Percentiles rank a stretch among this genome's conserved stretches.
Conservation (phyloP, 352 stramenopile species). For the Pythium volutum region DNA sequence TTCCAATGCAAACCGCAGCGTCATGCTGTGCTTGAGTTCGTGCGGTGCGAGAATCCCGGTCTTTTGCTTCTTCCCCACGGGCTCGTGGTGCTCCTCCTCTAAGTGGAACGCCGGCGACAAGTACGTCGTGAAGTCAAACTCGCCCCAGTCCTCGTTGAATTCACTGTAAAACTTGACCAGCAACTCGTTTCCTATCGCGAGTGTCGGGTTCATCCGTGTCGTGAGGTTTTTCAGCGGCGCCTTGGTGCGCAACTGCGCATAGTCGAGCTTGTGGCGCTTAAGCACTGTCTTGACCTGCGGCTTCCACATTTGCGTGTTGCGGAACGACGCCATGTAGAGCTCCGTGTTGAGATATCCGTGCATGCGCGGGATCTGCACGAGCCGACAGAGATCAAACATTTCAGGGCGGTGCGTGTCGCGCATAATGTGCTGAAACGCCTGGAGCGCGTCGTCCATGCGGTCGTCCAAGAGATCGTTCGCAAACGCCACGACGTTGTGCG, state of each 20-base stretch:
- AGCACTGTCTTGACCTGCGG: constrained; percentile 50
- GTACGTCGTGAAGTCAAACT: constrained; percentile 71
- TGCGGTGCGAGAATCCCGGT: constrained; percentile 37
- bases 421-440: constrained; percentile 51
- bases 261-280: constrained; percentile 40
- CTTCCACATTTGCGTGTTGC: constrained; percentile 58
- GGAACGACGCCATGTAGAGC: constrained; percentile 60
- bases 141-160: constrained; percentile 79
- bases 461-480: constrained; percentile 67
- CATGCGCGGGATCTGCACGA: constrained; percentile 51
- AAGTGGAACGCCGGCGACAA: constrained; percentile 48
- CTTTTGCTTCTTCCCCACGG: constrained; percentile 42
- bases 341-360: constrained; percentile 64
- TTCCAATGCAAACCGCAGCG: constrained; percentile 69
- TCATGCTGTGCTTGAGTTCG: constrained; percentile 55
- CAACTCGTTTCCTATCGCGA: constrained; percentile 53
- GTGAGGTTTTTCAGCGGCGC: constrained; percentile 60
- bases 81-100: constrained; percentile 19
- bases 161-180: constrained; percentile 85
- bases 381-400: constrained; percentile 61
- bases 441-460: constrained; percentile 54
- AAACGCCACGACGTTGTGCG: constrained; percentile 77
- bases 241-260: constrained; percentile 20
- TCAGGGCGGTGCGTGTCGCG: constrained; percentile 38
- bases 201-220: constrained; percentile 75